Percentiles rank a stretch among this genome's conserved stretches.
These are phyloP conservation scores for Backusella tarrabulga DNA, from an alignment of 192 early-diverging fungal genomes.

Conservation along the genomic window DNA sequence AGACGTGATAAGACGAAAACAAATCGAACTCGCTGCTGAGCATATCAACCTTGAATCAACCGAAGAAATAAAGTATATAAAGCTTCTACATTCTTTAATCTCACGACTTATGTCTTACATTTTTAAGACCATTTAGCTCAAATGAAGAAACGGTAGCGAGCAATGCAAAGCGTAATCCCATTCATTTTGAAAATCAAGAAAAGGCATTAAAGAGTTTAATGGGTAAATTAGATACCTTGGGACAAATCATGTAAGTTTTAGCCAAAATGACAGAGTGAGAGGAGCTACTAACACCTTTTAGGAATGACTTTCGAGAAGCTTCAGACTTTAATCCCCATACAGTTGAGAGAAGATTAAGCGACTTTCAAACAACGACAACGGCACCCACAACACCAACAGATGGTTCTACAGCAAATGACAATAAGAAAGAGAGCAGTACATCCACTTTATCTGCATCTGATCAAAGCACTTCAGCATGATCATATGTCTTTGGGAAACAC, in stretches of 20 bases:
- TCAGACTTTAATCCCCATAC: slow-evolving; percentile 7
- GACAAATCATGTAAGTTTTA: slow-evolving; percentile 19
- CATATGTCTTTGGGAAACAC: too few relatives aligned
- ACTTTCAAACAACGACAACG: not conserved
- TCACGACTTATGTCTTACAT: not conserved
- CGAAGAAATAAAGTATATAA: slow-evolving; percentile 3
- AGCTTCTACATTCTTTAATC: not conserved
- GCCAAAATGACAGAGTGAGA: too few relatives aligned
- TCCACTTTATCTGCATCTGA: not conserved
- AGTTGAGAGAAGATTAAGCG: not conserved
- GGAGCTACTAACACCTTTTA: not conserved
- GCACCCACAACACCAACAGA: not conserved
- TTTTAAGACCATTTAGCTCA: not conserved
- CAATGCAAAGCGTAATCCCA: slow-evolving; percentile 14
- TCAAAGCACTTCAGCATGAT: not conserved
- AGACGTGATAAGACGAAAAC: slow-evolving; percentile 24
- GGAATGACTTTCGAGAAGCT: slow-evolving; percentile 9
- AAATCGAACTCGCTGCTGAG: slow-evolving; percentile 26
- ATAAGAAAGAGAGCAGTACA: not conserved
- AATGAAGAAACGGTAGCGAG: slow-evolving; percentile 15
- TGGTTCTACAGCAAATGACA: not conserved
- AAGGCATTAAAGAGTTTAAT: not conserved
- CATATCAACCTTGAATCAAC: slow-evolving; percentile 24
- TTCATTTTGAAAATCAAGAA: slow-evolving; percentile 16
- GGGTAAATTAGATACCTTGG: slow-evolving; percentile 13